These are phyloP conservation scores for Adansonia madagascariensis DNA, from an alignment of 441 rosid genomes.

Conservation along the genomic window DNA sequence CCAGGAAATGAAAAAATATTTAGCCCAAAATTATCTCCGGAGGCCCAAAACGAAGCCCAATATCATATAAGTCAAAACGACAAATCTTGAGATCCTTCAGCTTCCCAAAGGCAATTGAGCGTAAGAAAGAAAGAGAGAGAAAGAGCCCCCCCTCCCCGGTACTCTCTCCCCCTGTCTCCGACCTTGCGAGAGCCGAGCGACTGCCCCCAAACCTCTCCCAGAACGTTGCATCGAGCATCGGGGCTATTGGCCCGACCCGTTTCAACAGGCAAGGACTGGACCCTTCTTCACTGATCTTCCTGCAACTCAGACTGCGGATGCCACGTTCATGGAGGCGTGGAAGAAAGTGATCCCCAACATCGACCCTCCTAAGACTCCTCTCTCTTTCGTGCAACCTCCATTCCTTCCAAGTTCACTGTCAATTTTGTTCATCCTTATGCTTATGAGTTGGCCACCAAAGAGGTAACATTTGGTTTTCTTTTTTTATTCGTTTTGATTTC, in stretches of 20 bases:
- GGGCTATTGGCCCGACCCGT: conserved; percentile 27
- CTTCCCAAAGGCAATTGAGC: background rate
- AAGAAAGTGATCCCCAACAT: conserved; percentile 49
- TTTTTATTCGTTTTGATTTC: background rate
- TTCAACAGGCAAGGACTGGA: conserved; percentile 17
- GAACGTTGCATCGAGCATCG: conserved; percentile 43
- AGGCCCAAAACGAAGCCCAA: no score
- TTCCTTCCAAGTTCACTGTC: conserved; percentile 68
- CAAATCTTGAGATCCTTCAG: no score
- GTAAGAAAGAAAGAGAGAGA: background rate
- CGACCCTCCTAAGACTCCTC: conserved; percentile 62
- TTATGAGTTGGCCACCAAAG: conserved; percentile 52
- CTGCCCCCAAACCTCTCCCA: conserved; percentile 11
- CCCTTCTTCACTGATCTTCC: conserved; percentile 50
- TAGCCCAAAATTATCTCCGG: no score
- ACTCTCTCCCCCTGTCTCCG: conserved; percentile 30
- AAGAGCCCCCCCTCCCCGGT: background rate
- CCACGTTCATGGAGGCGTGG: conserved; percentile 50
- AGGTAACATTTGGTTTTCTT: conserved; percentile 35
- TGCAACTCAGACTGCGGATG: conserved; percentile 38
- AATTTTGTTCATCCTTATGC: conserved; percentile 67
- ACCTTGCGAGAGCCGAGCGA: conserved; percentile 58
- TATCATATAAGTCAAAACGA: no score
- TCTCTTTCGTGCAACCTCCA: conserved; percentile 51
- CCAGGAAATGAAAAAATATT: no score